These are phyloP conservation scores for Arthrobotrys sphaeroides DNA, from an alignment of 2,329 filamentous ascomycete species.

Conservation along the genomic window DNA sequence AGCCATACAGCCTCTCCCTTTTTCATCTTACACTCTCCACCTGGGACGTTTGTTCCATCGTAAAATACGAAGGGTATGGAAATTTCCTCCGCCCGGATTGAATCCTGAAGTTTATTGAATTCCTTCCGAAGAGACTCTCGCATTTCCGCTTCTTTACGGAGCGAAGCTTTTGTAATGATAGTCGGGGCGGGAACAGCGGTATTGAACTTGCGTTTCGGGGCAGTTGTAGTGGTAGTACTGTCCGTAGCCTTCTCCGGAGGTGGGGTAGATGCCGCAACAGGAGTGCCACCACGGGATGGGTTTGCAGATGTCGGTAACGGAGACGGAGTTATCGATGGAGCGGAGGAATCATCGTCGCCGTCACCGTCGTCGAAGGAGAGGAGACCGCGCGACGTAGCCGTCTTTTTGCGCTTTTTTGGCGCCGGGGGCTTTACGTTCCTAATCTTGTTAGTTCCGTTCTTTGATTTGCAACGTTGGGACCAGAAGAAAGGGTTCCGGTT, in stretches of 20 bases:
- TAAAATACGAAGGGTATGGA: constrained; percentile 96
- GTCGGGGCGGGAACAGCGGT: constrained; percentile 75
- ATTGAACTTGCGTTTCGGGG: constrained; percentile 54
- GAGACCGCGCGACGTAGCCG: constrained; percentile 39
- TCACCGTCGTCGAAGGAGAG: constrained; percentile 51
- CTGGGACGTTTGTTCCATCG: constrained; percentile 84
- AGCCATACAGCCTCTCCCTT: constrained; percentile 95
- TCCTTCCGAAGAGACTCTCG: constrained; percentile 79
- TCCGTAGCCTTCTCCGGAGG: constrained; percentile 29
- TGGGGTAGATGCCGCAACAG: constrained; percentile 17
- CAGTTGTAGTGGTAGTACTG: constrained; percentile 36
- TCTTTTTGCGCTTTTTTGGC: constrained; percentile 54
- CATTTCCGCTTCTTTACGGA: constrained; percentile 81
- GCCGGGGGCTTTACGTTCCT: constrained; percentile 52
- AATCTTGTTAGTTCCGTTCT: constrained; percentile 54
- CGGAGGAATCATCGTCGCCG: constrained; percentile 35
- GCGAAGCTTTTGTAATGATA: constrained; percentile 76
- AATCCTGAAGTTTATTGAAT: constrained; percentile 82
- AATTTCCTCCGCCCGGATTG: constrained; percentile 88
- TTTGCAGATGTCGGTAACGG: constrained; percentile 40
- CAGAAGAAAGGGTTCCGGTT: constrained; percentile 63
- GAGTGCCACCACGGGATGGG: constrained; percentile 41
- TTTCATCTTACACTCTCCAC: constrained; percentile 80
- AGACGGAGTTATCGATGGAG: constrained; percentile 44
- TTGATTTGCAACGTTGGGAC: constrained; percentile 19